Evolutionary conservation across 2,329 filamentous ascomycete genomes (phyloP).

Genomic region (Hypoxylon sp.): DNA sequence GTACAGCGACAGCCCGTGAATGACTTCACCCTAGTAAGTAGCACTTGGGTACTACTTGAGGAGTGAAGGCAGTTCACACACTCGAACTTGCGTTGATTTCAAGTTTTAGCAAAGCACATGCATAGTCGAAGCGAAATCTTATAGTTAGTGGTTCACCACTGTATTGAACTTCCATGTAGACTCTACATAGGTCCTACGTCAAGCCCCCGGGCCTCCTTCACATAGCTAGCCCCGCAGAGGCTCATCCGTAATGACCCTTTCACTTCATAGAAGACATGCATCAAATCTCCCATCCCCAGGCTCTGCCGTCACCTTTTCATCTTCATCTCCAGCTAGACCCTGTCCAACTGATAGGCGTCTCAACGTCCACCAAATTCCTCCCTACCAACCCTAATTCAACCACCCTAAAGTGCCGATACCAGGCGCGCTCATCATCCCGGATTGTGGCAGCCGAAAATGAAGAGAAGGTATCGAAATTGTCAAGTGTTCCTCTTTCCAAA

Average conservation of each 20-base stretch:
- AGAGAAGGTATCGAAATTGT: slow-evolving; percentile 49
- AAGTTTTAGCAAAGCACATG: not conserved
- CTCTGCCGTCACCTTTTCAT: slow-evolving; percentile 33
- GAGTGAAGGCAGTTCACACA: too few relatives aligned
- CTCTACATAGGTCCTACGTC: slow-evolving; percentile 24
- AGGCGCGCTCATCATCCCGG: slow-evolving; percentile 48
- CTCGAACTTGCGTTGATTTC: too few relatives aligned
- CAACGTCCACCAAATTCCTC: slow-evolving; percentile 16
- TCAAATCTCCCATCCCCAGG: slow-evolving; percentile 38
- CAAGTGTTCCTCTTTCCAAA: slow-evolving; percentile 38
- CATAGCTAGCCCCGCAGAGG: slow-evolving; percentile 33
- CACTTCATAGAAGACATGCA: slow-evolving; percentile 42
- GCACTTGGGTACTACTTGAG: too few relatives aligned
- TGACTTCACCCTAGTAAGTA: too few relatives aligned
- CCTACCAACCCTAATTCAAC: slow-evolving; percentile 21
- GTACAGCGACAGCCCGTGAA: too few relatives aligned
- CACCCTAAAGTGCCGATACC: slow-evolving; percentile 41
- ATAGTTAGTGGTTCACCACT: slow-evolving; percentile 33
- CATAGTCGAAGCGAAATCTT: not conserved
- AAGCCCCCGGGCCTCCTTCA: slow-evolving; percentile 25
- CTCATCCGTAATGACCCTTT: slow-evolving; percentile 33
- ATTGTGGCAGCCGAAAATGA: slow-evolving; percentile 38
- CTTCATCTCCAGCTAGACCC: slow-evolving; percentile 43
- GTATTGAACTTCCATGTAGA: slow-evolving; percentile 29
- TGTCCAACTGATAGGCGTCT: slow-evolving; percentile 45